Evolutionary conservation across 2,329 filamentous ascomycete genomes (phyloP), one percentile per base, ranked within the genome.

Genomic region (Curvularia sp.): DNA sequence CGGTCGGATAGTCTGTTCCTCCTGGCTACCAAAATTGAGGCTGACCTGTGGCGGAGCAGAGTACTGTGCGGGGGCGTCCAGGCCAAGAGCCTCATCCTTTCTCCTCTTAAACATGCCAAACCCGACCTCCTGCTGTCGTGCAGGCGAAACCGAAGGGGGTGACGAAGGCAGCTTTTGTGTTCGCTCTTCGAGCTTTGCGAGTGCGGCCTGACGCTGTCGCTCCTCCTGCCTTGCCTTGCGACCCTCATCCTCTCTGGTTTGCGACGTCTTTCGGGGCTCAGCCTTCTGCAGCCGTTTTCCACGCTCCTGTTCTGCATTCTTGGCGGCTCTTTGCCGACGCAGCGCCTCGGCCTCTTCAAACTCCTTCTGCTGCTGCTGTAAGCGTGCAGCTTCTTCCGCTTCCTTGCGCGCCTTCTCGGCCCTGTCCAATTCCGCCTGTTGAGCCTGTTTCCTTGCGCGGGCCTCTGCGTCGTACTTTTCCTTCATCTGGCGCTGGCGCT

Each of bases 1-100:
- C n/a, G 77, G 74, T 55, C 70, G 74, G 57, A 81, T 82, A 1
- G 71, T 74, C 13, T 74, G 69, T 49, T 68, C 55, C 38, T 72
- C 68, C 5, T 63, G 65, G 26, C 64, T 64, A 2, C 62, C 67
- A 1, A 57, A 28, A 22, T 38, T 61, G 33, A 68, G 61, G 55
- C 66, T 74, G 15, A 67, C 54, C 47, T 69, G 68, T n/a, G 67
- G 69, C 6, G 68, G 60, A 49, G 62, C 64, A 7, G 63, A 53
- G 22, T 56, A 30, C 30, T 58, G 57, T n/a, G 56, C 53, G 24
- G 61, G 62, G 39, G 63, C 67, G 28, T 71, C 69, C 13, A 64
- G 56, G 7, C 66, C 60, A 18, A 73, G 59, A 7, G 65, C 66
- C 7, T 71, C 73, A 12, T 75, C 72, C 50, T 72, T 77, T 30